Percentiles rank a stretch among this genome's conserved stretches.
Conservation (phyloP, 1,139 yeast species). For the Kodamaea derodonti region DNA sequence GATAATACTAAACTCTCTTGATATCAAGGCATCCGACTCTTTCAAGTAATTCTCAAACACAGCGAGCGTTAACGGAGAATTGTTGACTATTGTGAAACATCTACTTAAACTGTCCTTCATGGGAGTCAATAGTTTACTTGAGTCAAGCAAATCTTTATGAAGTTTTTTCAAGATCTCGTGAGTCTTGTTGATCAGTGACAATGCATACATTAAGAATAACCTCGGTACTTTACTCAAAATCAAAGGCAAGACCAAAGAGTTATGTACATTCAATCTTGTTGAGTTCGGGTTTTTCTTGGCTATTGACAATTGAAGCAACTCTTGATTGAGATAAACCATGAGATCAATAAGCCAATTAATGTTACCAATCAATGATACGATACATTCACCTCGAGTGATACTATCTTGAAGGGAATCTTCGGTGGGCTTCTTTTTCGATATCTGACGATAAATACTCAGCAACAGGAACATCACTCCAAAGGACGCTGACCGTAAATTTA, state of each 20-base stretch:
- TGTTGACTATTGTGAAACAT: slow-evolving; percentile 49
- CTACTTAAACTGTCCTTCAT: slow-evolving; percentile 53
- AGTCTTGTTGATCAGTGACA: slow-evolving; percentile 66
- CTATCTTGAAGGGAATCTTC: slow-evolving; percentile 54
- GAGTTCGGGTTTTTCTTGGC: slow-evolving; percentile 17
- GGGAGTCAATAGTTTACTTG: slow-evolving; percentile 44
- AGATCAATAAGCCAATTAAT: slow-evolving; percentile 80
- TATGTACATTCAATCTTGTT: slow-evolving; percentile 24
- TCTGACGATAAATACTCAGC: slow-evolving; percentile 55
- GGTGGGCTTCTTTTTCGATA: slow-evolving; percentile 46
- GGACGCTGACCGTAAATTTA: slow-evolving; percentile 67
- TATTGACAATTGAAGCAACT: slow-evolving; percentile 43
- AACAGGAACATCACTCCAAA: slow-evolving; percentile 74
- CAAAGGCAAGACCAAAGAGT: slow-evolving; percentile 48
- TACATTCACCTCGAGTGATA: slow-evolving; percentile 52
- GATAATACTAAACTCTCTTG: slow-evolving; percentile 24
- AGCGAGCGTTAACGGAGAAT: slow-evolving; percentile 55
- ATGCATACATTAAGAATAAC: slow-evolving; percentile 61
- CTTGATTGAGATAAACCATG: slow-evolving; percentile 64
- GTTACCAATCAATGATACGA: slow-evolving; percentile 63
- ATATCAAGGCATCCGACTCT: slow-evolving; percentile 41
- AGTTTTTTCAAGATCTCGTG: slow-evolving; percentile 53
- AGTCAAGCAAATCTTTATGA: slow-evolving; percentile 38
- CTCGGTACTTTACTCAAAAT: slow-evolving; percentile 68
- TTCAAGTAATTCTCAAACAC: slow-evolving; percentile 60